Evolutionary conservation across 345 rosid genomes (phyloP).

Genomic region (Sisymbrium irio): DNA sequence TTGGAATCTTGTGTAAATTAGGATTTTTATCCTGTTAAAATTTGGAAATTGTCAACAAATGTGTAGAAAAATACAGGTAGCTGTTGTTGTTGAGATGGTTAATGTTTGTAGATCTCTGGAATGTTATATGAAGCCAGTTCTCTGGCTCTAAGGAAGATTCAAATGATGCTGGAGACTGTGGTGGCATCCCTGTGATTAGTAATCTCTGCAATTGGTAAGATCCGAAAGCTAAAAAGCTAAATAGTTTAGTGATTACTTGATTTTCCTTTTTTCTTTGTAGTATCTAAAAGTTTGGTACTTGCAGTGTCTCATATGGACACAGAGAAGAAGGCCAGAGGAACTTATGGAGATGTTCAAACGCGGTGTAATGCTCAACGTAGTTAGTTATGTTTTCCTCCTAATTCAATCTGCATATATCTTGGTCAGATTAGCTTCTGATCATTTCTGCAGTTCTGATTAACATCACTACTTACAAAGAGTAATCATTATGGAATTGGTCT

Average conservation of each 20-base stretch:
- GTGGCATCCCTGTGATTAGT: constrained; percentile 61
- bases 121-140: constrained; percentile 62
- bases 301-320: constrained; percentile 19
- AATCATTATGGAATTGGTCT: constrained; percentile 52
- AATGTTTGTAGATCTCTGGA: constrained; percentile 60
- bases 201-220: constrained; percentile 58
- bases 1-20: neutral
- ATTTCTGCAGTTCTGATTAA: neutral
- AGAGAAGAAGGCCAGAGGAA: constrained; percentile 77
- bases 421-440: neutral
- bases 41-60: neutral
- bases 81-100: constrained; percentile 57
- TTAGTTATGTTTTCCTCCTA: constrained; percentile 29
- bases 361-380: constrained; percentile 81
- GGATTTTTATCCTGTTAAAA: neutral
- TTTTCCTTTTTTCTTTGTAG: neutral
- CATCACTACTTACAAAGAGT: constrained; percentile 47
- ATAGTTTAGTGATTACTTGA: neutral
- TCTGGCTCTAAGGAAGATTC: constrained; percentile 46
- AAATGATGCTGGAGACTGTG: constrained; percentile 71
- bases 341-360: constrained; percentile 68
- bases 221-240: neutral
- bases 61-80: constrained; percentile 44
- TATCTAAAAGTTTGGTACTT: constrained; percentile 17
- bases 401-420: neutral